Percentiles rank a stretch among this genome's conserved stretches.
phyloP scores from a whole-genome alignment of 176 grass and related monocot species.

The Echinochloa phyllopogon region DNA sequence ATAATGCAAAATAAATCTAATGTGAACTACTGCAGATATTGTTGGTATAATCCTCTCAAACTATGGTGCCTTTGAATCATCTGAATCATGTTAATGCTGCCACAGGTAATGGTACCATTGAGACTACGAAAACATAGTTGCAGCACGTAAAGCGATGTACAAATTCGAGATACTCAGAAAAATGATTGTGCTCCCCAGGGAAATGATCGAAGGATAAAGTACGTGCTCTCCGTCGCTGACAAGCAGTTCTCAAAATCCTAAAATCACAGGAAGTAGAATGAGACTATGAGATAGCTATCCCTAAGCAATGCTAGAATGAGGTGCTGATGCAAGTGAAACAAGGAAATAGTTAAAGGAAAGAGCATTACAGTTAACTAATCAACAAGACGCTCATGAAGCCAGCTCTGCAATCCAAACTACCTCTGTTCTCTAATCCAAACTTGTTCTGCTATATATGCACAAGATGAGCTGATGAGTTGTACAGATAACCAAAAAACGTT shows the following conservation, averaged over 20 bases:
- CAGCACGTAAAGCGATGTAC: no score
- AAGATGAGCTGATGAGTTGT: no score
- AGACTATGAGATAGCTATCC: conserved; percentile 18
- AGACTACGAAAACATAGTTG: no score
- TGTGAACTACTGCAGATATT: neutral
- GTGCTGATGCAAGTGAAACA: conserved; percentile 15
- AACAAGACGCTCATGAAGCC: conserved; percentile 95
- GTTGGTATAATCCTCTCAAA: neutral
- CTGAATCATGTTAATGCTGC: no score
- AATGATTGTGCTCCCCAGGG: no score
- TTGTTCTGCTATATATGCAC: no score
- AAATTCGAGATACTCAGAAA: no score
- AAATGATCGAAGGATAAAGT: no score
- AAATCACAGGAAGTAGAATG: conserved; percentile 30
- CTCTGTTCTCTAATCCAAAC: no score
- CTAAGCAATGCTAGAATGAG: conserved; percentile 11
- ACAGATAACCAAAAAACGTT: no score
- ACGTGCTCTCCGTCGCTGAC: conserved; percentile 52
- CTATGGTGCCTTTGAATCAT: no score
- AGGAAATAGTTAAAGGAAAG: conserved; percentile 41
- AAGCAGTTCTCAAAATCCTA: conserved; percentile 85
- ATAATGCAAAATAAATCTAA: neutral
- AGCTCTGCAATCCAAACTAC: conserved; percentile 65
- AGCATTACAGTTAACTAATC: conserved; percentile 99
- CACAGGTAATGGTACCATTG: no score